phyloP scores from a whole-genome alignment of 371 early-diverging fungal species.

The Rhizopus microsporus region DNA sequence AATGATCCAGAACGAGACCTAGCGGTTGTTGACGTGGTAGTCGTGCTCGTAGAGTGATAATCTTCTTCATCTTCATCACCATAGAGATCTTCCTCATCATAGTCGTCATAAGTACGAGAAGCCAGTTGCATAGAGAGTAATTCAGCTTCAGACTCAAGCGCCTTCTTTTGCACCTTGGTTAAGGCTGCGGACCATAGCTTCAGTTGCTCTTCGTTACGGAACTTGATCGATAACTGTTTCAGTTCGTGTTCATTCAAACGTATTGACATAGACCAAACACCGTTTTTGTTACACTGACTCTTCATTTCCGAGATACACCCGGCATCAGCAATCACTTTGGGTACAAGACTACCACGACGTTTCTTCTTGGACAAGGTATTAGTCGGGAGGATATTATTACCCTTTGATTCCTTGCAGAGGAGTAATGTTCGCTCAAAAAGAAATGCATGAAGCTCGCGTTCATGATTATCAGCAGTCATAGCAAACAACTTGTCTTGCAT shows the following conservation, averaged over 20 bases:
- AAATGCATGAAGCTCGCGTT: constrained; percentile 79
- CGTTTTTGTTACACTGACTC: constrained; percentile 11
- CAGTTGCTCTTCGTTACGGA: constrained; percentile 89
- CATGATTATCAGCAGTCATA: constrained; percentile 54
- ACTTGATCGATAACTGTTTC: constrained; percentile 81
- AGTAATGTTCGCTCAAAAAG: constrained; percentile 88
- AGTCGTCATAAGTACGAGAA: neutral
- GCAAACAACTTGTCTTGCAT: constrained; percentile 84
- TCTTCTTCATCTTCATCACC: constrained; percentile 18
- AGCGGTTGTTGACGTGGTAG: constrained; percentile 11
- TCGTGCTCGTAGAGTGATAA: constrained; percentile 25
- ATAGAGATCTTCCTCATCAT: constrained; percentile 15
- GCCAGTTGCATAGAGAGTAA: constrained; percentile 6
- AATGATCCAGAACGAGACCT: constrained; percentile 23
- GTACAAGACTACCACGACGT: constrained; percentile 58
- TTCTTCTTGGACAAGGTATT: constrained; percentile 48
- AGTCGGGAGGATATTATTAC: constrained; percentile 46
- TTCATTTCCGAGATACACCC: constrained; percentile 10
- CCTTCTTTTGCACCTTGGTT: constrained; percentile 47
- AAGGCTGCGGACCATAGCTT: constrained; percentile 82
- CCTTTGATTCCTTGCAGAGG: constrained; percentile 63
- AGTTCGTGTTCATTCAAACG: constrained; percentile 75
- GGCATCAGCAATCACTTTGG: constrained; percentile 53
- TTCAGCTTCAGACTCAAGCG: constrained; percentile 24
- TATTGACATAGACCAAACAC: constrained; percentile 62